Conservation (phyloP, 192 early-diverging fungal species). For the Rhizophagus clarus region DNA sequence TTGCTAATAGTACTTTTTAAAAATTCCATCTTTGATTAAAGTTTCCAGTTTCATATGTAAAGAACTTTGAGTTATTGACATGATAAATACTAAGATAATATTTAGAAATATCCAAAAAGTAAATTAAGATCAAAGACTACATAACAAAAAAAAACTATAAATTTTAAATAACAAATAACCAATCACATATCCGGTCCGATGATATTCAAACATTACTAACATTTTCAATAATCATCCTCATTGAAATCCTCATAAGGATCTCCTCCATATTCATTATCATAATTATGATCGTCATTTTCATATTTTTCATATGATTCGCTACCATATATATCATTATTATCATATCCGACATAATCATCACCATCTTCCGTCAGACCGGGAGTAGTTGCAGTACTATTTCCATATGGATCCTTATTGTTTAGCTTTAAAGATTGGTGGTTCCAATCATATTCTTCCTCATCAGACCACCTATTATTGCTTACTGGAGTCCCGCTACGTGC, state of each 20-base stretch:
- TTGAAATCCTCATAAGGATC: neutral
- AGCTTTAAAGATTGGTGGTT: slow-evolving; percentile 36
- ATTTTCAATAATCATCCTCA: neutral
- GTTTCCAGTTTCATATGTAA: too few relatives aligned
- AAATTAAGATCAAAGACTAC: too few relatives aligned
- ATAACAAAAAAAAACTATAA: too few relatives aligned
- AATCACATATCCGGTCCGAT: too few relatives aligned
- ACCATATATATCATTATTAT: neutral
- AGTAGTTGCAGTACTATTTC: neutral
- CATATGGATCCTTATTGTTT: slow-evolving; percentile 39
- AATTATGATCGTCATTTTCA: neutral
- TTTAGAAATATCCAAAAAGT: too few relatives aligned
- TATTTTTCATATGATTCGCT: too few relatives aligned
- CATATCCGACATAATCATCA: neutral
- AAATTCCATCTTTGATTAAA: too few relatives aligned
- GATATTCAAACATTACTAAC: too few relatives aligned
- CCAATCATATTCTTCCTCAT: neutral
- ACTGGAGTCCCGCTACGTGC: neutral
- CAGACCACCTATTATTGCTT: neutral
- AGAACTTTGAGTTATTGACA: too few relatives aligned
- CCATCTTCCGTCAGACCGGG: neutral
- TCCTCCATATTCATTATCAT: neutral
- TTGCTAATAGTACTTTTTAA: too few relatives aligned
- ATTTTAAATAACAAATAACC: too few relatives aligned
- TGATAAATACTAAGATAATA: too few relatives aligned